Conservation (phyloP, 169 alveolate genomes). For the Eimeria falciformis region DNA sequence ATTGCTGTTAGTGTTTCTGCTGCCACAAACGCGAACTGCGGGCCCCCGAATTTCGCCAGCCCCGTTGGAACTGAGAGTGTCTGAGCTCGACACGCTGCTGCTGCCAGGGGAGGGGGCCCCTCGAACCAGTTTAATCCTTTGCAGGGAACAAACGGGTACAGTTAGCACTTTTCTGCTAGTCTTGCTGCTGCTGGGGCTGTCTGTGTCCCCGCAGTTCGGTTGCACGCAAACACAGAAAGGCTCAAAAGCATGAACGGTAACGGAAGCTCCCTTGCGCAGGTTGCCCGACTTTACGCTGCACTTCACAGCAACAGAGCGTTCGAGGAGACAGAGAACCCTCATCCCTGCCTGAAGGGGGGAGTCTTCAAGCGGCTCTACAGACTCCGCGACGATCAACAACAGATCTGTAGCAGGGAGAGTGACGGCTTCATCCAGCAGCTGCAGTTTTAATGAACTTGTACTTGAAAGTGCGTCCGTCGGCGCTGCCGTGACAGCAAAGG, state of each 20-base stretch:
- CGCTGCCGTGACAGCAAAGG: conserved; percentile 26
- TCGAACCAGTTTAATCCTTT: not conserved
- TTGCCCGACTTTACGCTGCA: not conserved
- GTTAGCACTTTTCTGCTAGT: not conserved
- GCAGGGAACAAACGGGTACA: conserved; percentile 40
- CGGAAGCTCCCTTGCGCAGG: not conserved
- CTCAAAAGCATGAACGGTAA: conserved; percentile 15
- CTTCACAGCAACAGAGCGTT: conserved; percentile 30
- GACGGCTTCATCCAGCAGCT: conserved; percentile 25
- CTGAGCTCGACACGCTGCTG: conserved; percentile 4
- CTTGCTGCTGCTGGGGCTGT: conserved; percentile 19
- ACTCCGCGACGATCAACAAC: conserved; percentile 42
- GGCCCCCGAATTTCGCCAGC: not conserved
- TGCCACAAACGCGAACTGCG: not conserved
- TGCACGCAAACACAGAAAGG: conserved; percentile 25
- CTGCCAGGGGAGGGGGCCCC: not conserved
- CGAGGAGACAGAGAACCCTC: conserved; percentile 42
- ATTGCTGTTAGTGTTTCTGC: not conserved
- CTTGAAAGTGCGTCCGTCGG: not conserved
- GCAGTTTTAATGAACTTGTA: not conserved
- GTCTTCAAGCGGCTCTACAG: not conserved
- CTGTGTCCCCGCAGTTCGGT: not conserved
- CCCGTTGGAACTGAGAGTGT: not conserved
- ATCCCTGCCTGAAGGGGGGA: not conserved
- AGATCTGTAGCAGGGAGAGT: conserved; percentile 12